Evolutionary conservation across 2,329 filamentous ascomycete genomes (phyloP).

Genomic region (Cryphonectria radicalis): DNA sequence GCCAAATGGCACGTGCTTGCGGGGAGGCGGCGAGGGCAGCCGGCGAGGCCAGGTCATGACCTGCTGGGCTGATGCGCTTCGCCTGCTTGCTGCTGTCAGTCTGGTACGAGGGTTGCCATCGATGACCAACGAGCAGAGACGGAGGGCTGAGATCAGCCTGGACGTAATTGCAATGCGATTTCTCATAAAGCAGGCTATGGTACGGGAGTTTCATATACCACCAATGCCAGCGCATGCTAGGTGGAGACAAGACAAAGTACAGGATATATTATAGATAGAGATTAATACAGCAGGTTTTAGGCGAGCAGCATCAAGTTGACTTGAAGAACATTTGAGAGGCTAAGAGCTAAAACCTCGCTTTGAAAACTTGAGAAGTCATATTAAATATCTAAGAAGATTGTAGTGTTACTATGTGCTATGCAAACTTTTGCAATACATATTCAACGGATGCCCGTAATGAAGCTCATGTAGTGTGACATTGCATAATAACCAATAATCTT

Average conservation of each 20-base stretch:
- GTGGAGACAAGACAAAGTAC: slow-evolving; percentile 2
- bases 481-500: no score
- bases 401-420: no score
- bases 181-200: background rate
- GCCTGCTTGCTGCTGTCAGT: background rate
- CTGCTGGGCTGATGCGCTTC: slow-evolving; percentile 9
- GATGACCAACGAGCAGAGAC: background rate
- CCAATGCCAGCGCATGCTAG: background rate
- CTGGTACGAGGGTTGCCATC: background rate
- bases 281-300: background rate
- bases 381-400: no score
- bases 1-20: background rate
- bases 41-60: background rate
- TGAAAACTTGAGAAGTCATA: no score
- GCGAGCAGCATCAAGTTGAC: no score
- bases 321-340: no score
- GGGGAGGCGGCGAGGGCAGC: background rate
- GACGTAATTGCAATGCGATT: background rate
- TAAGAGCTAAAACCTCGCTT: no score
- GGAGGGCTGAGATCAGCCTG: background rate
- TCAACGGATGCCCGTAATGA: no score
- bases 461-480: no score
- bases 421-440: no score
- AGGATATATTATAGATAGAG: background rate
- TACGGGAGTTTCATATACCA: background rate